Conservation (phyloP, 139 green algal genomes). For the Picochlorum sp. region DNA sequence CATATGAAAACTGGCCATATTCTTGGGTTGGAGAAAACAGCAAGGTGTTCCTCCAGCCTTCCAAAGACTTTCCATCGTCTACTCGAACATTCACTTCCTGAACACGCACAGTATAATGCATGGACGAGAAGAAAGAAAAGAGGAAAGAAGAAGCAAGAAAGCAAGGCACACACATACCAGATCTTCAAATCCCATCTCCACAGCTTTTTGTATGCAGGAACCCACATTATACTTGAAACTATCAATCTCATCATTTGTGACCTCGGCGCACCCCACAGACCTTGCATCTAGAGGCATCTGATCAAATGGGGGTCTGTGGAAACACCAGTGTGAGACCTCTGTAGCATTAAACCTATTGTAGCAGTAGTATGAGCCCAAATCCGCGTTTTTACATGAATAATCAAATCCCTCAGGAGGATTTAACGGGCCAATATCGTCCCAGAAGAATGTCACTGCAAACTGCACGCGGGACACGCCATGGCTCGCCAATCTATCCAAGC, state of each 20-base stretch:
- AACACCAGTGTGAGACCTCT: constrained; percentile 7
- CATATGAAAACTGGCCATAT: constrained; percentile 32
- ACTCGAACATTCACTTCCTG: constrained; percentile 14
- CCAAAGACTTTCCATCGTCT: constrained; percentile 20
- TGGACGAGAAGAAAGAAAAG: no score
- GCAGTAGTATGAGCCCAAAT: constrained; percentile 24
- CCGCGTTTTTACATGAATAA: constrained; percentile 2
- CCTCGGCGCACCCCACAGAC: neutral
- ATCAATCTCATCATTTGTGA: neutral
- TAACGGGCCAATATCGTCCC: constrained; percentile 12
- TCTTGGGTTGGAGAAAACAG: constrained; percentile 30
- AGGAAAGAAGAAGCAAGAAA: no score
- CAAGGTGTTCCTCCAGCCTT: constrained; percentile 43
- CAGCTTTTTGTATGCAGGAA: constrained; percentile 9
- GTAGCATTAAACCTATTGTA: constrained; percentile 17
- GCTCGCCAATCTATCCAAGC: constrained; percentile 3
- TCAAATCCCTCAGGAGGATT: constrained; percentile 12
- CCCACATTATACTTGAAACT: constrained; percentile 3
- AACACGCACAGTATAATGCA: neutral
- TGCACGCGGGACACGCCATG: constrained; percentile 3
- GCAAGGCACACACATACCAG: no score
- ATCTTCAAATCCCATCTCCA: no score
- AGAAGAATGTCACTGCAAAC: constrained; percentile 22
- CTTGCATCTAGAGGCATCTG: no score
- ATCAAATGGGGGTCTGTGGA: neutral